Evolutionary conservation across 768 basidiomycete species (phyloP), one percentile per base, ranked within the genome.

Genomic region (Dacryopinax primogenitus): DNA sequence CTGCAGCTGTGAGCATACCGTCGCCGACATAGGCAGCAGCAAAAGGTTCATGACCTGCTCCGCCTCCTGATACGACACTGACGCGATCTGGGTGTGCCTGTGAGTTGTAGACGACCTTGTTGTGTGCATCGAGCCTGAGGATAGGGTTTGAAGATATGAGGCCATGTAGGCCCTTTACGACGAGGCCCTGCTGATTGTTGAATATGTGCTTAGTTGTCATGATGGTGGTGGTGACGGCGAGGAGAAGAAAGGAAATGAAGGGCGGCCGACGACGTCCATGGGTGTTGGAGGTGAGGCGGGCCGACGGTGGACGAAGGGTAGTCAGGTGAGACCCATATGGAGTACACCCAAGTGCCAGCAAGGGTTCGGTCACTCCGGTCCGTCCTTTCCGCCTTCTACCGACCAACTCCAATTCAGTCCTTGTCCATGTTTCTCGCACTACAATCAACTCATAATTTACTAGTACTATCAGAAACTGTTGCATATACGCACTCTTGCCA

Each of bases 41-140:
- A 0, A 83, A 82, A 1, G 84, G 84, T 70, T 85, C 84, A 67
- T 85, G 84, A 6, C 84, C 83, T 41, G 79, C 78, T 0, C 82
- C 82, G 1, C 82, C 81, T 1, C 82, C 82, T 30, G 80, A 76
- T 6, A 83, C 73, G 61, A 82, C 71, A 2, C 77, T 74, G 1
- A 82, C 78, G 64, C 64, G 71, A 32, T 72, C 68, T 3, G 66
- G 61, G 28, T 69, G 67, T 9, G 71, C 69, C 35, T 70, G 36
- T 13, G 65, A 67, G 47, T 72, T 66, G 69, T 76, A 79, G 0
- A 78, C 74, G 0, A 76, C 71, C 67, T 77, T 78, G 0, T 77
- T 78, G 18, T 72, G 51, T 0, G 71, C 64, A 67, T 80, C 77
- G 18, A 80, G 67, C 41, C 69, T 66, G 15, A 81, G 68, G 3